Evolutionary conservation across 1,284 basidiomycete genomes (phyloP).

Genomic region (Trametes versicolor): DNA sequence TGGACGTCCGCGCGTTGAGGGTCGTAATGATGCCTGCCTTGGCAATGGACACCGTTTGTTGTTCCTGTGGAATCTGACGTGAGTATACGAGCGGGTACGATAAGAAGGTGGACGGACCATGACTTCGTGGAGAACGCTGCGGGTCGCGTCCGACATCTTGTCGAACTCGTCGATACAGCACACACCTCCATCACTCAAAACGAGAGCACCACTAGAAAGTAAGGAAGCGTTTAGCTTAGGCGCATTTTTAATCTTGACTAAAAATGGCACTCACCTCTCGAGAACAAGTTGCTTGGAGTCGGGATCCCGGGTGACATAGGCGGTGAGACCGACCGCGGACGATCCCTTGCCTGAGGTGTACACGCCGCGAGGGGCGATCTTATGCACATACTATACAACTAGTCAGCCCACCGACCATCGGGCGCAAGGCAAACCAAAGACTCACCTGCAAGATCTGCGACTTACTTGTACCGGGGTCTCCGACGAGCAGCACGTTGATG

Average conservation of each 20-base stretch:
- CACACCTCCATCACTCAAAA: slow-evolving; percentile 96
- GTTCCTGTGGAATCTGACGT: slow-evolving; percentile 69
- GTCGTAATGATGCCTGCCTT: slow-evolving; percentile 99
- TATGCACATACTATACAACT: slow-evolving; percentile 88
- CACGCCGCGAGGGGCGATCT: slow-evolving; percentile 97
- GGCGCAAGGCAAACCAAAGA: slow-evolving; percentile 18
- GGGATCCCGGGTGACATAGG: slow-evolving; percentile 97
- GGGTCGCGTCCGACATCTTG: slow-evolving; percentile 98
- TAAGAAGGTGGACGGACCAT: slow-evolving; percentile 71
- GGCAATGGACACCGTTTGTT: slow-evolving; percentile 99
- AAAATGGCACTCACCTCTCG: slow-evolving; percentile 75
- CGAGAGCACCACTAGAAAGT: slow-evolving; percentile 85
- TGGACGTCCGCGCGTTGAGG: slow-evolving; percentile 96
- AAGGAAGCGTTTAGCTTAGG: slow-evolving; percentile 8
- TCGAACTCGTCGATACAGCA: slow-evolving; percentile 99
- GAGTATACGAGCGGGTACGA: background rate
- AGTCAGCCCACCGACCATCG: background rate
- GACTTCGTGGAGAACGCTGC: slow-evolving; percentile 98
- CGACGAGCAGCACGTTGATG: slow-evolving; percentile 97
- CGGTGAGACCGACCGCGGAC: slow-evolving; percentile 97
- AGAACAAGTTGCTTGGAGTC: slow-evolving; percentile 98
- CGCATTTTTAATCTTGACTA: slow-evolving; percentile 29
- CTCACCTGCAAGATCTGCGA: slow-evolving; percentile 91
- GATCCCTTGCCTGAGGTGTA: slow-evolving; percentile 98
- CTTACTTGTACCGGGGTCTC: slow-evolving; percentile 98